Percentiles rank a stretch among this genome's conserved stretches.
Conservation (phyloP, 1,284 basidiomycete genomes). For the Coniferiporia sulphurascens region DNA sequence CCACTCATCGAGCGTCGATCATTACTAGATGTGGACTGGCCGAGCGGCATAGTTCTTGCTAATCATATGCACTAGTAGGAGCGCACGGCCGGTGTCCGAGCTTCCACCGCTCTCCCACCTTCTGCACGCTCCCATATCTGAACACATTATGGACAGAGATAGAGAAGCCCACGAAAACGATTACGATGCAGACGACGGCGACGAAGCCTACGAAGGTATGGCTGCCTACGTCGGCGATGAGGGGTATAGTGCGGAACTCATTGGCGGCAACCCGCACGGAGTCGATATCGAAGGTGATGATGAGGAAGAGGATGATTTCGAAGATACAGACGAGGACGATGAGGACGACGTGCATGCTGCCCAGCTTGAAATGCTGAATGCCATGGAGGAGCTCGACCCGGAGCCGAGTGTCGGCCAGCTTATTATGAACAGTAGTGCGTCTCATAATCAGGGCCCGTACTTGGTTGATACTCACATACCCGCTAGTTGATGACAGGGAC, state of each 20-base stretch:
- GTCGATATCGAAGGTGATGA: slow-evolving; percentile 19
- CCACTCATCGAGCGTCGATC: too few species aligned
- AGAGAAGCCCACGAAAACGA: slow-evolving; percentile 2
- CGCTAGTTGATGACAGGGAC: background rate
- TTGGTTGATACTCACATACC: too few species aligned
- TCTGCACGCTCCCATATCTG: background rate
- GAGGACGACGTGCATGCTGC: slow-evolving; percentile 15
- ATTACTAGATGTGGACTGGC: too few species aligned
- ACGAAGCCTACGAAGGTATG: slow-evolving; percentile 14
- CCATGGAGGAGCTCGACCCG: background rate
- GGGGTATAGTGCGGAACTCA: background rate
- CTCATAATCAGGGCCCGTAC: background rate
- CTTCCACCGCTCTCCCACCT: background rate
- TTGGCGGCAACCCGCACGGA: slow-evolving; percentile 2
- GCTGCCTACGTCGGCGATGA: slow-evolving; percentile 16
- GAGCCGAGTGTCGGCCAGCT: background rate
- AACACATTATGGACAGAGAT: background rate
- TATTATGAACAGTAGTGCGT: background rate
- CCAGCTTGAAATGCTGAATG: background rate
- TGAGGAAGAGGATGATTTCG: slow-evolving; percentile 13
- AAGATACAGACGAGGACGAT: slow-evolving; percentile 23
- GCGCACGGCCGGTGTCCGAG: background rate
- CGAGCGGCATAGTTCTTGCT: background rate
- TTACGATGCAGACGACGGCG: slow-evolving; percentile 10
- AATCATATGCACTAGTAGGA: background rate